Percentiles rank a stretch among this genome's conserved stretches.
phyloP scores from a whole-genome alignment of 306 rosid genomes.

The Malus sieversii region DNA sequence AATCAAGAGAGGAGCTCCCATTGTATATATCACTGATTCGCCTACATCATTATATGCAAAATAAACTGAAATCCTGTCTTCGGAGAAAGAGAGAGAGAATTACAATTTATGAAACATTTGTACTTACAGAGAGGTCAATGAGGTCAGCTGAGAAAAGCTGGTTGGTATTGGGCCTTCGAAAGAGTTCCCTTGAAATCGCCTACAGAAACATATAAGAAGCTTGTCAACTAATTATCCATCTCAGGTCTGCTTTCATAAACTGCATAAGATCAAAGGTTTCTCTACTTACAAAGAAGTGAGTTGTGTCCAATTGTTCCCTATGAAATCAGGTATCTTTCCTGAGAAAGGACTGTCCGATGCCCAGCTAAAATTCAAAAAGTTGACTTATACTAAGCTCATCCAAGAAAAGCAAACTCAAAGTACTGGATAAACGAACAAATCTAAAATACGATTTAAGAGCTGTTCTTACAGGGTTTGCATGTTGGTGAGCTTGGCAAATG shows the following conservation, averaged over 20 bases:
- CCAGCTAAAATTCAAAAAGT: background rate
- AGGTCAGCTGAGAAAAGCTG: conserved; percentile 14
- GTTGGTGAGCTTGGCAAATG: conserved; percentile 17
- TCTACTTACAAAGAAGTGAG: conserved; percentile 9
- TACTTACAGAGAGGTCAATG: conserved; percentile 11
- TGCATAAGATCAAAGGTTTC: background rate
- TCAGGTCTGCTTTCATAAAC: background rate
- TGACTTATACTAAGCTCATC: background rate
- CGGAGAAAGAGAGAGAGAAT: background rate
- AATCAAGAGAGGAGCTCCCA: conserved; percentile 25
- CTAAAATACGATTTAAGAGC: background rate
- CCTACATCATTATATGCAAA: conserved; percentile 7
- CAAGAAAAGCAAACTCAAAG: background rate
- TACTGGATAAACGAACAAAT: background rate
- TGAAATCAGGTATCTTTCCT: conserved; percentile 23
- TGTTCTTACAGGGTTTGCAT: conserved; percentile 7
- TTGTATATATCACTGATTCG: conserved; percentile 24
- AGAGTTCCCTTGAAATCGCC: conserved; percentile 22
- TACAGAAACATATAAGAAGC: background rate
- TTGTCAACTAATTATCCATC: background rate
- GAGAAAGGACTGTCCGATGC: conserved; percentile 16
- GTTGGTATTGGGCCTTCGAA: conserved; percentile 33
- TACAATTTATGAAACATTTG: background rate
- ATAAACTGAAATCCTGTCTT: background rate
- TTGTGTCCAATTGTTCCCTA: conserved; percentile 20